Base-by-base conservation (phyloP, 2,329 filamentous ascomycete genomes). In the Trichoderma polysporum region DNA sequence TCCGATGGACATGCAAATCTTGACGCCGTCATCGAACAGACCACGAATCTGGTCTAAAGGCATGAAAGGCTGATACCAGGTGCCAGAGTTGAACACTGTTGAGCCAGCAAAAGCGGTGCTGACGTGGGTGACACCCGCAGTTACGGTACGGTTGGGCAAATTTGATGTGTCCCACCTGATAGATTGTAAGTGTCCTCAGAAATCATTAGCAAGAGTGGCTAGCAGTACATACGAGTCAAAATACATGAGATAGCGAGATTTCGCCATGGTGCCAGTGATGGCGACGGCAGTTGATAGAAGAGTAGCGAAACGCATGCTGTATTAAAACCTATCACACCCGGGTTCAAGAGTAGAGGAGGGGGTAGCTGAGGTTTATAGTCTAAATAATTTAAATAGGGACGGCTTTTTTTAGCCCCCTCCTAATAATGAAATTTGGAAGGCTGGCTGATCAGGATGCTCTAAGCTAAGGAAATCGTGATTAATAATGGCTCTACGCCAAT, bases 1-100 rank as follows among this genome's bases (percentile, higher is more conserved):
- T 15, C 88, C 89, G 50, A 91, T 83, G 19, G 88, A 85, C 67
- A 90, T 82, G 81, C 88, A 85, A 17, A 90, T 76, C 74, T 90
- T 87, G 58, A 84, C 83, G 6, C 80, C 81, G 0, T 82, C 74
- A 12, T 80, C 74, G 65, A 88, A 90, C 22, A 86, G 79, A 29
- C 78, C 77, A 22, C 86, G 83, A 52, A 88, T 79, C 4, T 82
- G 80, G 0, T 77, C 73, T 2, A 89, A 76, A 0, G 82, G 74
- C 75, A 84, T 82, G 70, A 88, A 89, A 0, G 87, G 86, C 61
- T 79, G 79, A 70, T 83, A 87, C 0, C 76, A 71, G 22, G 78
- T 78, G 0, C 79, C 70, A 0, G 77, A 79, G 56, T 81, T 83
- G 74, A 88, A 88, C 9, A 80, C 72, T 2, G 79, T 78, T 0